Conservation (phyloP, 2,329 filamentous ascomycete genomes). For the Aspergillus novofumigatus region DNA sequence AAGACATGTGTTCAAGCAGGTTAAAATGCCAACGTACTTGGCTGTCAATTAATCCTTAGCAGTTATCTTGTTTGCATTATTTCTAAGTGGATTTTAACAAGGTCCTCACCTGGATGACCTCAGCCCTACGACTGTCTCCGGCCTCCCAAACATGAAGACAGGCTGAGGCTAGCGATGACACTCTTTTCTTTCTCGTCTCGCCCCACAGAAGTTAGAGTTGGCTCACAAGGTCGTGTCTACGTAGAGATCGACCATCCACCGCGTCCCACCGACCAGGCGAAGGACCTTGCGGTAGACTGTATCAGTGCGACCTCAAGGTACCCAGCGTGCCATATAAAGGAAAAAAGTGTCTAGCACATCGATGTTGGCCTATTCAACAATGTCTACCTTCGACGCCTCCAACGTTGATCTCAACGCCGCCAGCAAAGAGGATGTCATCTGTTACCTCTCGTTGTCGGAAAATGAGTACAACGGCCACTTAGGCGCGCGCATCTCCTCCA, state of each 20-base stretch:
- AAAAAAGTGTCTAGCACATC: not conserved
- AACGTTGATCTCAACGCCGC: slow-evolving; percentile 44
- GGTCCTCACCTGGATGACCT: not conserved
- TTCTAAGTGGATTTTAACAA: not conserved
- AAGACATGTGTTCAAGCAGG: too few species aligned
- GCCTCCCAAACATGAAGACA: too few species aligned
- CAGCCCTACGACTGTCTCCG: not conserved
- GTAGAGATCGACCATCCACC: too few species aligned
- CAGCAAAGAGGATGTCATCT: slow-evolving; percentile 45
- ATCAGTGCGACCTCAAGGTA: not conserved
- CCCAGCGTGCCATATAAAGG: not conserved
- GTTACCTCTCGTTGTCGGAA: slow-evolving; percentile 43
- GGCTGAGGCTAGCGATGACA: too few species aligned
- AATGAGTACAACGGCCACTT: slow-evolving; percentile 54
- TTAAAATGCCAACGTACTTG: too few species aligned
- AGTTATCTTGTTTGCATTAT: too few species aligned
- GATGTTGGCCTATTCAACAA: not conserved
- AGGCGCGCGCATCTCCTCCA: slow-evolving; percentile 40
- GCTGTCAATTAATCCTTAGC: too few species aligned
- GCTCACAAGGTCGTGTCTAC: not conserved
- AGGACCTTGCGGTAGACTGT: not conserved
- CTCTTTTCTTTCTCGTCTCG: too few species aligned
- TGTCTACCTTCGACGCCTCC: slow-evolving; percentile 33
- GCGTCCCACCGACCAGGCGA: not conserved
- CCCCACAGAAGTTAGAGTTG: not conserved